Percentiles rank a stretch among this genome's conserved stretches.
These are phyloP conservation scores for Microdochium bolleyi DNA, from an alignment of 2,329 filamentous ascomycete species.

Conservation along the genomic window DNA sequence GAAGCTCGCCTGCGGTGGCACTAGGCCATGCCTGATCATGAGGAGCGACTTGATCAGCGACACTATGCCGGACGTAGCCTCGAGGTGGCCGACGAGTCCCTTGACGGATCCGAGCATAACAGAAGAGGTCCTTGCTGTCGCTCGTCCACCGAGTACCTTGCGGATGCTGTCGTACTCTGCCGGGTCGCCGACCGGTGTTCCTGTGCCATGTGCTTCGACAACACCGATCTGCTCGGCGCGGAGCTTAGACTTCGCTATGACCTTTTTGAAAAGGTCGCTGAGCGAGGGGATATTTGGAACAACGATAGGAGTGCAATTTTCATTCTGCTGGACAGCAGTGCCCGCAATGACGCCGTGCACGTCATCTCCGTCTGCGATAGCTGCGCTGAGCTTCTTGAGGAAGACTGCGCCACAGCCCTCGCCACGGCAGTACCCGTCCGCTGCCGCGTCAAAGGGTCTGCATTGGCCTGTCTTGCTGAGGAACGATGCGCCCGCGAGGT, in stretches of 20 bases:
- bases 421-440: slow-evolving; percentile 43
- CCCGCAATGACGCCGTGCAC: slow-evolving; percentile 30
- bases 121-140: neutral
- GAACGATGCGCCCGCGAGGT: slow-evolving; percentile 15
- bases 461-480: slow-evolving; percentile 15
- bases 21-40: slow-evolving; percentile 13
- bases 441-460: slow-evolving; percentile 26
- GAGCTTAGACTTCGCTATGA: slow-evolving; percentile 16
- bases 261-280: slow-evolving; percentile 16
- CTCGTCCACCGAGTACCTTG: slow-evolving; percentile 7
- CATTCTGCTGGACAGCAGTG: slow-evolving; percentile 31
- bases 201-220: slow-evolving; percentile 34
- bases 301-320: slow-evolving; percentile 27
- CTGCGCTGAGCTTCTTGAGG: slow-evolving; percentile 37
- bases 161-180: slow-evolving; percentile 17
- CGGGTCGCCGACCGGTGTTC: slow-evolving; percentile 30
- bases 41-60: slow-evolving; percentile 22
- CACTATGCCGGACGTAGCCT: slow-evolving; percentile 20
- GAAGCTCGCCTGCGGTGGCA: slow-evolving; percentile 26
- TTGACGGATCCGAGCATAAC: slow-evolving; percentile 22
- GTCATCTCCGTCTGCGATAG: slow-evolving; percentile 36
- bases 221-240: slow-evolving; percentile 15
- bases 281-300: slow-evolving; percentile 25
- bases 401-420: slow-evolving; percentile 37
- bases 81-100: slow-evolving; percentile 23